Evolutionary conservation across 163 green algal genomes (phyloP), one percentile per base, ranked within the genome.

Genomic region (Scenedesmus sp.): DNA sequence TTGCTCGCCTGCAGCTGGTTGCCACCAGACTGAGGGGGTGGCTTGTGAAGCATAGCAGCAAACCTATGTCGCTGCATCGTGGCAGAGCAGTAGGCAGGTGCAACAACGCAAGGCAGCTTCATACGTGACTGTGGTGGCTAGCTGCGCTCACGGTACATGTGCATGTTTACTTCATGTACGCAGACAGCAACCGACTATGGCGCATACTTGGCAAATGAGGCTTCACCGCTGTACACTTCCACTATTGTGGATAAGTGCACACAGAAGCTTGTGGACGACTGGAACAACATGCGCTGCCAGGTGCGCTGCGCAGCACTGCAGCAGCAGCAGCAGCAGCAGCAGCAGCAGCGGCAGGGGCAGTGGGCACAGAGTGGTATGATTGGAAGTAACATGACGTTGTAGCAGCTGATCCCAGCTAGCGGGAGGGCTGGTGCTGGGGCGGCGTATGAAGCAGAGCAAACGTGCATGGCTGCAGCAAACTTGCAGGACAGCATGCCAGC

Each of bases 251-350:
- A 99, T 84, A 95, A 93, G 82, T 99, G 98, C 97, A 99, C 98
- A 8, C 92, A 98, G 86, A 99, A 99, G 96, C 96, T 99, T 52
- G 98, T 99, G 59, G 97, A 99, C 13, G 98, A 99, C 88, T 99
- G 97, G 97, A 95, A 96, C 66, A 95, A 97, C 56, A 97, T 99
- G 95, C 94, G 96, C 4, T 94, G 94, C 73, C 96, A 99, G 93
- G 97, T 98, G 91, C 20, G 94, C 5, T 70, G 74, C n/a, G 4
- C 20, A 20, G 12, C 64, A 73, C 20, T 5, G 12, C 64, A 73
- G 20, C 10, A 73, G 12, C 64, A 73, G 64, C 64, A 73, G 64
- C 64, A 23, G 64, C 64, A 73, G 64, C 64, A 73, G 64, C 23
- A 79, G 23, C 70, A 52, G 67, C 2, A 9, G 5, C 67, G 15